A percentile compares a stretch with the other conserved stretches of the same genome.
phyloP scores from a whole-genome alignment of 1,139 yeast genomes.

The Pichia sp. region DNA sequence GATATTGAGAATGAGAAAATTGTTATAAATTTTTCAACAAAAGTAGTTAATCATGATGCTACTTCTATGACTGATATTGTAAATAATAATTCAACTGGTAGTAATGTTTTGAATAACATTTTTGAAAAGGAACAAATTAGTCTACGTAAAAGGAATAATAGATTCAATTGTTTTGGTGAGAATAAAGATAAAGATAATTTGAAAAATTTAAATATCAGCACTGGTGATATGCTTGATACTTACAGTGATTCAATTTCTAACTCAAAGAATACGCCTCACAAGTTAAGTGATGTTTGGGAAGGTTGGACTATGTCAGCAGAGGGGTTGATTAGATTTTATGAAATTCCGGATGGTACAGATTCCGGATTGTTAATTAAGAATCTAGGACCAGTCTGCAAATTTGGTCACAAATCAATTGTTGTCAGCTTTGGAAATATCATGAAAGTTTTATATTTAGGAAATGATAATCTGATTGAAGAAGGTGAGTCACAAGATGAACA shows the following conservation, averaged over 20 bases:
- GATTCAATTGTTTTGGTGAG: background rate
- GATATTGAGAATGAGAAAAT: background rate
- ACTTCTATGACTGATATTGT: background rate
- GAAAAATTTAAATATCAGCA: no score
- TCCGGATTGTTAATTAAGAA: slow-evolving; percentile 42
- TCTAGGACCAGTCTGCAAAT: slow-evolving; percentile 51
- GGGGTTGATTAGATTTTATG: slow-evolving; percentile 56
- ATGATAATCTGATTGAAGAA: slow-evolving; percentile 40
- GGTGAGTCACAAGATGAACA: slow-evolving; percentile 29
- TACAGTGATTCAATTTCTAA: background rate
- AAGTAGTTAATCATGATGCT: background rate
- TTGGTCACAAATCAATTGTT: slow-evolving; percentile 73
- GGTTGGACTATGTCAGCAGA: slow-evolving; percentile 70
- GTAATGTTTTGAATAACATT: background rate
- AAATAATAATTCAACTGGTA: background rate
- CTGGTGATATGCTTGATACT: background rate
- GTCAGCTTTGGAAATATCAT: slow-evolving; percentile 67
- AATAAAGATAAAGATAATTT: background rate
- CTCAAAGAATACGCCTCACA: slow-evolving; percentile 11
- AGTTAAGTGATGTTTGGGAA: slow-evolving; percentile 50
- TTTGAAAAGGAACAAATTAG: background rate
- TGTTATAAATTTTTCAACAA: background rate
- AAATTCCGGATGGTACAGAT: slow-evolving; percentile 47
- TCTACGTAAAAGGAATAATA: background rate
- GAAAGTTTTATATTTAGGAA: slow-evolving; percentile 69